phyloP scores from a whole-genome alignment of 345 rosid species.

The Fremontodendron californicum region DNA sequence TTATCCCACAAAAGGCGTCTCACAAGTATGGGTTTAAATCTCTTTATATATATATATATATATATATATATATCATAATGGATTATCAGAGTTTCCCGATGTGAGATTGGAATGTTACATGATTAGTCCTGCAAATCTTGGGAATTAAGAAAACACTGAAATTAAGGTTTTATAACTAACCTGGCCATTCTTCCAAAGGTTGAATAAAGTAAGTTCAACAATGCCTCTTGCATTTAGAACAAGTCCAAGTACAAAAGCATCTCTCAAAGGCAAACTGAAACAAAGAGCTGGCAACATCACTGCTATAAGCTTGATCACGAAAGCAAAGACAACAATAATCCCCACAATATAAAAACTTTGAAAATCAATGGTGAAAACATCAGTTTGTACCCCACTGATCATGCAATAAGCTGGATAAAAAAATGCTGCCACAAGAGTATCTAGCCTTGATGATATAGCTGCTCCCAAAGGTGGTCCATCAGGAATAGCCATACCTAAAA shows the following conservation, averaged over 20 bases:
- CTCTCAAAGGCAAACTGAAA: conserved; percentile 15
- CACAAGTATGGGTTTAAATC: too few species aligned
- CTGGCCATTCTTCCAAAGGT: background rate
- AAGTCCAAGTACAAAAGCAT: conserved; percentile 32
- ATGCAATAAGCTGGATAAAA: conserved; percentile 30
- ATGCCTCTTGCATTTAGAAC: conserved; percentile 38
- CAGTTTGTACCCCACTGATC: conserved; percentile 24
- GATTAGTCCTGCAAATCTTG: too few species aligned
- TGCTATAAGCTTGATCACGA: conserved; percentile 20
- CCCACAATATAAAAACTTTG: background rate
- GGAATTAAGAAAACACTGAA: background rate
- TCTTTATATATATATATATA: too few species aligned
- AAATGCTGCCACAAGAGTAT: conserved; percentile 18
- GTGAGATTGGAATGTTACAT: too few species aligned
- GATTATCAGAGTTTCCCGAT: too few species aligned
- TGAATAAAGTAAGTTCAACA: conserved; percentile 18
- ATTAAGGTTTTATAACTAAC: background rate
- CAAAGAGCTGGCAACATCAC: conserved; percentile 21
- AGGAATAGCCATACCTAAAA: conserved; percentile 41
- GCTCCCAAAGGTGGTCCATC: conserved; percentile 48
- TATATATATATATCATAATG: too few species aligned
- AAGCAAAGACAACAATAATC: background rate
- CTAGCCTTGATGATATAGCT: conserved; percentile 30
- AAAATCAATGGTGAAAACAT: background rate
- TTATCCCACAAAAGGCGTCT: too few species aligned